Conservation (phyloP, 2,329 filamentous ascomycete species). For the Sarocladium oryzae region DNA sequence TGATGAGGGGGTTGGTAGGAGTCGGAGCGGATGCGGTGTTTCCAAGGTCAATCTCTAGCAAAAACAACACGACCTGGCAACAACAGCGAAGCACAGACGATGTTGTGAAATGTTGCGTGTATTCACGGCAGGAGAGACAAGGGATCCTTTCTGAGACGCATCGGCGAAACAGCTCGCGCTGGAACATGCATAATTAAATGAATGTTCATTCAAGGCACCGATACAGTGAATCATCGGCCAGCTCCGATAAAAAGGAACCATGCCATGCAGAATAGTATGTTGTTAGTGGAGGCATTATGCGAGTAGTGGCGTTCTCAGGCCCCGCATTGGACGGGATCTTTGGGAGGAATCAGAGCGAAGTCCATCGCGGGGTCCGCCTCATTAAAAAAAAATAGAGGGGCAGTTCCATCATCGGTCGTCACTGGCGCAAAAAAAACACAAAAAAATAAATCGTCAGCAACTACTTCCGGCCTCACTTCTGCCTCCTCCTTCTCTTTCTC, state of each 20-base stretch:
- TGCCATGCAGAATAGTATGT: not conserved
- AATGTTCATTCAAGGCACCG: not conserved
- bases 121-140: too few relatives aligned
- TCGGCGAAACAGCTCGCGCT: too few relatives aligned
- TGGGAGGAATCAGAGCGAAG: not conserved
- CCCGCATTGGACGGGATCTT: not conserved
- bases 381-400: slow-evolving; percentile 4
- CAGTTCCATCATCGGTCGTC: not conserved
- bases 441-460: slow-evolving; percentile 17
- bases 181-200: too few relatives aligned
- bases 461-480: not conserved
- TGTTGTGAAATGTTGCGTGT: too few relatives aligned
- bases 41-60: too few relatives aligned
- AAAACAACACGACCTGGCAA: too few relatives aligned
- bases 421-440: slow-evolving; percentile 14
- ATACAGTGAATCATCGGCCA: not conserved
- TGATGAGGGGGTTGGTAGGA: not conserved
- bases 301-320: not conserved
- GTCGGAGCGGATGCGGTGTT: too few relatives aligned
- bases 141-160: too few relatives aligned
- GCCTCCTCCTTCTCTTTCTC: slow-evolving; percentile 11
- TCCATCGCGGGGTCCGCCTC: slow-evolving; percentile 8
- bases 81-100: too few relatives aligned
- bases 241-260: not conserved
- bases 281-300: not conserved